A percentile compares a stretch with the other conserved stretches of the same genome.
Evolutionary conservation across 106 monocot species (phyloP).

Genomic region (Posidonia australis): DNA sequence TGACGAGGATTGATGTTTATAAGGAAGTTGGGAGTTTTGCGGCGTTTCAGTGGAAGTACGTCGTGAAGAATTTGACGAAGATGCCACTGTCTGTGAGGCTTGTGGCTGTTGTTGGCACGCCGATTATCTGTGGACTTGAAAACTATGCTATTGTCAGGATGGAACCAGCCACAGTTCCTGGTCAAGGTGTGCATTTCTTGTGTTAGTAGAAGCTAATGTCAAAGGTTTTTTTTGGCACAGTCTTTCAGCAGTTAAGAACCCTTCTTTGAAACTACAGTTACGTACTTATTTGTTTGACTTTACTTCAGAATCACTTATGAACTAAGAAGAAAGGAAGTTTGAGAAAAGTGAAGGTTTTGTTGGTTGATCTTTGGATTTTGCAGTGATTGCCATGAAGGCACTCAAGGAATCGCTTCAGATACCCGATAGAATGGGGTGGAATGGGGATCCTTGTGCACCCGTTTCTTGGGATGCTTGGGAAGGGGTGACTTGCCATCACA

Average conservation of each 20-base stretch:
- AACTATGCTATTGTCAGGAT: constrained; percentile 77
- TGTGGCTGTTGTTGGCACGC: constrained; percentile 53
- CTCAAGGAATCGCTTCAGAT: constrained; percentile 72
- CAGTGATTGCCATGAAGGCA: constrained; percentile 71
- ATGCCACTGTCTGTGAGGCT: constrained; percentile 48
- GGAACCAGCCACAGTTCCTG: constrained; percentile 43
- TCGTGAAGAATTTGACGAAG: constrained; percentile 51
- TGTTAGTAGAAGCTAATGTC: not conserved
- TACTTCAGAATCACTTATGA: no score
- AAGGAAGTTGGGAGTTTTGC: constrained; percentile 58
- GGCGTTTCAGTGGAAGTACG: constrained; percentile 61
- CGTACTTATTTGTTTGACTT: no score
- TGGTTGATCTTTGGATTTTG: not conserved
- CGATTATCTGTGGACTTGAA: constrained; percentile 68
- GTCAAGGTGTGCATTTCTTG: constrained; percentile 40
- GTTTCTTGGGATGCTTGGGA: constrained; percentile 95
- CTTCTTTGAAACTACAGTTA: no score
- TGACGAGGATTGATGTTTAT: constrained; percentile 54
- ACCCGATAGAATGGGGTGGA: constrained; percentile 97
- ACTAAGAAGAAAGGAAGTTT: no score
- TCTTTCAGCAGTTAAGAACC: no score
- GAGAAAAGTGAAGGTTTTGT: no score
- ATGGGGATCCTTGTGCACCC: constrained; percentile 94
- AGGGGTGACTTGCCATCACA: constrained; percentile 75
- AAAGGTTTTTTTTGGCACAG: no score